phyloP scores from a whole-genome alignment of 495 filamentous ascomycete genomes.

The Letharia columbiana region DNA sequence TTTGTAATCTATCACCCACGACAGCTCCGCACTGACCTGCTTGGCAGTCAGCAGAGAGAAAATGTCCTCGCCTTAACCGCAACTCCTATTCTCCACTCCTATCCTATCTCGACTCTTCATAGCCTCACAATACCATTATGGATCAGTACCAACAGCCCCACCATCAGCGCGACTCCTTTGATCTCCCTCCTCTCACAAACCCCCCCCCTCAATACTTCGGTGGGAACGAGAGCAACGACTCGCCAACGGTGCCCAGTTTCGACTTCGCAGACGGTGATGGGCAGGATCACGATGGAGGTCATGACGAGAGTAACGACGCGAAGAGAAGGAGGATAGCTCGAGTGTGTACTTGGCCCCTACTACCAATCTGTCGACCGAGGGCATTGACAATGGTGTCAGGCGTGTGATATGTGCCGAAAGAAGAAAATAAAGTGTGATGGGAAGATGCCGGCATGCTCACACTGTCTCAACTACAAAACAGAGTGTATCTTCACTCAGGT shows the following conservation, averaged over 20 bases:
- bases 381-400: slow-evolving; percentile 43
- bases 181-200: slow-evolving; percentile 42
- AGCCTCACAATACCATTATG: not conserved
- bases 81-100: not conserved
- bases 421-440: slow-evolving; percentile 99
- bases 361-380: slow-evolving; percentile 1
- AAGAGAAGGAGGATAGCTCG: slow-evolving; percentile 91
- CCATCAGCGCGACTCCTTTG: slow-evolving; percentile 38
- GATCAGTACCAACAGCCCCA: slow-evolving; percentile 25
- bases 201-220: slow-evolving; percentile 68
- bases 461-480: slow-evolving; percentile 97
- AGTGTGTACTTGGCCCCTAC: slow-evolving; percentile 40
- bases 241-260: slow-evolving; percentile 51
- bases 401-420: slow-evolving; percentile 98
- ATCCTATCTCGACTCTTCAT: not conserved
- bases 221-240: slow-evolving; percentile 50
- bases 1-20: not conserved
- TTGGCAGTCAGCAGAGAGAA: not conserved
- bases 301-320: slow-evolving; percentile 65
- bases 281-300: slow-evolving; percentile 32
- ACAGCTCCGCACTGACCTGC: not conserved
- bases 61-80: not conserved
- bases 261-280: slow-evolving; percentile 49
- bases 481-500: slow-evolving; percentile 97
- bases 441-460: slow-evolving; percentile 87